Base-by-base conservation (phyloP, 2,329 filamentous ascomycete genomes). In the Neonectria sp. region DNA sequence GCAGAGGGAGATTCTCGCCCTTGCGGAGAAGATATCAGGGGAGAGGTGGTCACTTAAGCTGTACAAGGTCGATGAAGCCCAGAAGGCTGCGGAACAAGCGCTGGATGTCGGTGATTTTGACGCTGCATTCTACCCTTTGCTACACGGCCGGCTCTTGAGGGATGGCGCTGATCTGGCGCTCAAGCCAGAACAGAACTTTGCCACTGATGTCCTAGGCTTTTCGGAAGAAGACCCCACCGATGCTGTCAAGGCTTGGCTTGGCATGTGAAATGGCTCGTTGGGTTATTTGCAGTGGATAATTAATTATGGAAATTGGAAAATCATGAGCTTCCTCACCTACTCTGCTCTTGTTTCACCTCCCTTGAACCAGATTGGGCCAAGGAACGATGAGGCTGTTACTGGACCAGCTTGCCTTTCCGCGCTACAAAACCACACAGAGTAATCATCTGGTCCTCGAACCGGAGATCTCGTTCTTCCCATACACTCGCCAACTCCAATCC, bases 161-260 rank as follows among this genome's bases (percentile, higher is more conserved):
- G 60, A 58, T 35, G 53, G 33, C 15, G 45, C 60, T 24, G 53
- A 43, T n/a, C 53, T 63, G 24, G 53, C 60, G 25, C 60, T 63
- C n/a, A 4, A 52, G n/a, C 43, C 33, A 0, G 33, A 13, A 4
- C 24, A 63, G 15, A 63, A 63, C 33, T 58, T 58, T 45, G 60
- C 60, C 6, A 21, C 13, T 15, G 33, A 52, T 29, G 53, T 58
- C 24, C 3, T 63, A 17, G 60, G 45, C 7, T 31, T 63, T n/a
- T 8, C 6, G 31, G 52, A 58, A 25, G 60, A 63, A 37, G 31
- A 40, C 24, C 60, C 53, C 35, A 7, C 15, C 6, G 45, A 52
- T 15, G 53, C 53, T 13, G 43, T 63, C 27, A 63, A 45, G 31
- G 53, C 27, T 31, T 63, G 60, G 60, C 40, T 62, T 5, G 12